phyloP scores from a whole-genome alignment of 192 early-diverging fungal genomes.

The Pilaira anomala region DNA sequence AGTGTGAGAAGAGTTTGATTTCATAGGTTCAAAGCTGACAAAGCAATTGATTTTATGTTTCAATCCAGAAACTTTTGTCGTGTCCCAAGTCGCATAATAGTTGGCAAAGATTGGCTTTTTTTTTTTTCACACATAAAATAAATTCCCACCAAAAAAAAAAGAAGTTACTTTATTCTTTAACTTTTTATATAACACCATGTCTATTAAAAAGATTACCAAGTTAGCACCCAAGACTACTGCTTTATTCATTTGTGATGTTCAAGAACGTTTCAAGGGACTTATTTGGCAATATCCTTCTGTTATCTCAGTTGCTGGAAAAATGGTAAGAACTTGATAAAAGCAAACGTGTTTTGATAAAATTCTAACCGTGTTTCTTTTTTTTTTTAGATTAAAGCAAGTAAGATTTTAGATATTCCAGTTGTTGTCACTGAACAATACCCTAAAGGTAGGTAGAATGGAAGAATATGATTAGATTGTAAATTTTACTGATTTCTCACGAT shows the following conservation, averaged over 20 bases:
- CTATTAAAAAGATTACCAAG: slow-evolving; percentile 49
- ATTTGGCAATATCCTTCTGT: slow-evolving; percentile 84
- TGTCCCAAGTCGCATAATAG: no score
- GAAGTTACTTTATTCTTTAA: neutral
- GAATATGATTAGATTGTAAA: neutral
- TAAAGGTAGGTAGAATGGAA: slow-evolving; percentile 40
- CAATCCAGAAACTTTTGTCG: no score
- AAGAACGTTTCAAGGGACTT: slow-evolving; percentile 70
- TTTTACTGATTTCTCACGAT: neutral
- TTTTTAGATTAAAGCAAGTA: slow-evolving; percentile 62
- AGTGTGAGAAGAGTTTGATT: no score
- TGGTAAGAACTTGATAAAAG: slow-evolving; percentile 51
- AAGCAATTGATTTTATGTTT: no score
- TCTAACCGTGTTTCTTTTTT: neutral
- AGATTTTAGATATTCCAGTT: slow-evolving; percentile 76
- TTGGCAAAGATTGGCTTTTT: no score
- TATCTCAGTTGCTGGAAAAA: slow-evolving; percentile 81
- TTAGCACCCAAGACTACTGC: slow-evolving; percentile 61
- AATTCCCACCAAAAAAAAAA: neutral
- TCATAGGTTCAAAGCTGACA: no score
- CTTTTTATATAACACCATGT: slow-evolving; percentile 27
- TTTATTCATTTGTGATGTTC: slow-evolving; percentile 94
- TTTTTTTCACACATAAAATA: neutral
- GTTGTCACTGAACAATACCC: slow-evolving; percentile 91
- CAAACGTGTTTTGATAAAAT: no score